Evolutionary conservation across 441 rosid species (phyloP), one percentile per base, ranked within the genome.

Genomic region (Jatropha podagrica): DNA sequence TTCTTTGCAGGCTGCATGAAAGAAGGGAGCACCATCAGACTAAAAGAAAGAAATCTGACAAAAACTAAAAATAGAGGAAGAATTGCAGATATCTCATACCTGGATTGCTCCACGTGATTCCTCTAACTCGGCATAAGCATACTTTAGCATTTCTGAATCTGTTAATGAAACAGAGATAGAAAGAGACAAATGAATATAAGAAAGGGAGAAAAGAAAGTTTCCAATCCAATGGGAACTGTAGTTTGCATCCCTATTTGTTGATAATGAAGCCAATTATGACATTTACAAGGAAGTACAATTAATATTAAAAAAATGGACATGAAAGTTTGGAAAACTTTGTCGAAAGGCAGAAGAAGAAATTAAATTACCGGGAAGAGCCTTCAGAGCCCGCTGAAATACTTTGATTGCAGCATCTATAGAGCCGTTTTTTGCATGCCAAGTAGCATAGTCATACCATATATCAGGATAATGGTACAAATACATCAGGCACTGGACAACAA

Each of bases 111-210:
- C 98, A 69, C 88, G 92, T 78, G 98, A 88, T 88, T 94, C 99
- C 88, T 96, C 98, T 83, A 91, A 80, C 87, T 96, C 98, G 3
- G 96, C 97, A 84, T 88, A 94, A 72, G 98, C 99, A 91, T 90
- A 96, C 84, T 92, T 90, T 65, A 94, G 83, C 91, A 88, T 84
- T 76, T 90, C 97, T 68, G 97, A 96, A 80, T 90, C 98, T 96
- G 87, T 64, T 68, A 38, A 17, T 14, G 20, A 38, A 49, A 26
- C 58, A 54, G 4, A 69, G 51, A 27, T 20, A 49, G 23, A 66
- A 65, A 65, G 1, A 52, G 61, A 15, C 12, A 17, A 15, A 26
- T 44, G 71, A 13, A 65, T 20, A 69, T 40, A 20, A 68, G 65
- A 72, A 65, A 74, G 26, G 69, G 52, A 61, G 40, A 74, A 41